These are phyloP conservation scores for Penicillium malachiteum DNA, from an alignment of 495 filamentous ascomycete genomes.

Conservation along the genomic window DNA sequence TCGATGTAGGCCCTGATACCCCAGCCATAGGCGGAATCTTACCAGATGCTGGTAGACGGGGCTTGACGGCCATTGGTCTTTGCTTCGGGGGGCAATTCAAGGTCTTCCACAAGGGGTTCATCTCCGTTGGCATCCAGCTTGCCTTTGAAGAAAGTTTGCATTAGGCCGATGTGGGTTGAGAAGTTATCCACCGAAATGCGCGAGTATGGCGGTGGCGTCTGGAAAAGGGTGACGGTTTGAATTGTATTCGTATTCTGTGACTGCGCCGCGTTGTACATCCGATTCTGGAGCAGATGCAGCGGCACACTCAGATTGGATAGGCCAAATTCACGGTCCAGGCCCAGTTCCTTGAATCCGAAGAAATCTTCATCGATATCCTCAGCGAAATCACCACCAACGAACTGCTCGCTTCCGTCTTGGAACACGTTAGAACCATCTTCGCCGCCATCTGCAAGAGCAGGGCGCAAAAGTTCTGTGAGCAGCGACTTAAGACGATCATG, in stretches of 20 bases:
- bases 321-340: constrained; percentile 86
- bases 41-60: constrained; percentile 88
- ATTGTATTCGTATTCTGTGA: constrained; percentile 61
- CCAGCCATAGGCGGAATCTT: constrained; percentile 64
- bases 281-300: constrained; percentile 87
- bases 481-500: constrained; percentile 92
- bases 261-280: constrained; percentile 79
- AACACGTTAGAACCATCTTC: constrained; percentile 88
- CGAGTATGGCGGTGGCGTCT: constrained; percentile 66
- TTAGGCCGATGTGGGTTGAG: constrained; percentile 74
- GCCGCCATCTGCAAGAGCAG: constrained; percentile 75
- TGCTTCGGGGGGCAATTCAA: constrained; percentile 92
- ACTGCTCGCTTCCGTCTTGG: constrained; percentile 95
- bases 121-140: constrained; percentile 82
- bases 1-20: constrained; percentile 43
- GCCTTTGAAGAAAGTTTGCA: constrained; percentile 83
- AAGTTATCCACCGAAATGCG: constrained; percentile 80
- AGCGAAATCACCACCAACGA: constrained; percentile 93
- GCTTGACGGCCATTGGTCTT: constrained; percentile 66
- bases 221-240: constrained; percentile 50
- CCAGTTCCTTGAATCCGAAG: constrained; percentile 96
- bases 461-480: constrained; percentile 85
- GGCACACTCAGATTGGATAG: constrained; percentile 84
- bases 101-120: constrained; percentile 85
- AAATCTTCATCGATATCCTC: constrained; percentile 98